These are phyloP conservation scores for Dothiorella sarmentorum DNA, from an alignment of 2,329 filamentous ascomycete species.

Conservation along the genomic window DNA sequence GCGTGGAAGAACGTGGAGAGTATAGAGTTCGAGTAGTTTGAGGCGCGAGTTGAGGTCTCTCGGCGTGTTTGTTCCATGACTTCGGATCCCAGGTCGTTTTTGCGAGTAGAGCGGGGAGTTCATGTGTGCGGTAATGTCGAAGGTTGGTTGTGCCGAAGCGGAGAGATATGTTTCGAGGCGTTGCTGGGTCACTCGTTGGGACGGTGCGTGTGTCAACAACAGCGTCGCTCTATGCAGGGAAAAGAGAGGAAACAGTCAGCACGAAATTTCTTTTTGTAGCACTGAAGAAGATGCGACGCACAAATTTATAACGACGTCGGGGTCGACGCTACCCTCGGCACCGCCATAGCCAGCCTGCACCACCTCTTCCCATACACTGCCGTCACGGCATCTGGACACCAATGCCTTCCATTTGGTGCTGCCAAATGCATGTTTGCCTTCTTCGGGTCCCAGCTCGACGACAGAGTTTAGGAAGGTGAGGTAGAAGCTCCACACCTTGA, in stretches of 20 bases:
- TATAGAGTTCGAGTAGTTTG: constrained; percentile 93
- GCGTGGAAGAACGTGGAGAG: constrained; percentile 85
- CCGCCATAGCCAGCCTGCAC: constrained; percentile 83
- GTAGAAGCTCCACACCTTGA: constrained; percentile 98
- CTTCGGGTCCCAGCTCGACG: constrained; percentile 81
- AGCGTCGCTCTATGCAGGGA: constrained; percentile 69
- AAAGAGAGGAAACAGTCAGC: background rate
- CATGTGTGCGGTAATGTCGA: constrained; percentile 68
- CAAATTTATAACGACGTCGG: constrained; percentile 90
- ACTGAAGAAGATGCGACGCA: constrained; percentile 35
- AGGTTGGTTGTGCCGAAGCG: constrained; percentile 66
- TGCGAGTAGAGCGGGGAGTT: constrained; percentile 39
- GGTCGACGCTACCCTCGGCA: constrained; percentile 84
- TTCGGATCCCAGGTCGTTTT: constrained; percentile 35
- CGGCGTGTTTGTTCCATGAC: constrained; percentile 72
- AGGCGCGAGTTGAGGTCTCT: constrained; percentile 79
- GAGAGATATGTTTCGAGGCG: constrained; percentile 87
- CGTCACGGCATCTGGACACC: constrained; percentile 80
- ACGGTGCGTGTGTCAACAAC: constrained; percentile 81
- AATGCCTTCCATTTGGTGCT: constrained; percentile 78
- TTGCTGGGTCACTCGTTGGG: constrained; percentile 80
- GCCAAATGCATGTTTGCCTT: constrained; percentile 86
- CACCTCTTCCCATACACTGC: constrained; percentile 92
- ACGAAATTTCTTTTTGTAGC: background rate
- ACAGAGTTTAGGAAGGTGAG: constrained; percentile 89